A percentile compares a stretch with the other conserved stretches of the same genome.
Evolutionary conservation across 2,329 filamentous ascomycete genomes (phyloP).

Genomic region (Aspergillus chevalieri): DNA sequence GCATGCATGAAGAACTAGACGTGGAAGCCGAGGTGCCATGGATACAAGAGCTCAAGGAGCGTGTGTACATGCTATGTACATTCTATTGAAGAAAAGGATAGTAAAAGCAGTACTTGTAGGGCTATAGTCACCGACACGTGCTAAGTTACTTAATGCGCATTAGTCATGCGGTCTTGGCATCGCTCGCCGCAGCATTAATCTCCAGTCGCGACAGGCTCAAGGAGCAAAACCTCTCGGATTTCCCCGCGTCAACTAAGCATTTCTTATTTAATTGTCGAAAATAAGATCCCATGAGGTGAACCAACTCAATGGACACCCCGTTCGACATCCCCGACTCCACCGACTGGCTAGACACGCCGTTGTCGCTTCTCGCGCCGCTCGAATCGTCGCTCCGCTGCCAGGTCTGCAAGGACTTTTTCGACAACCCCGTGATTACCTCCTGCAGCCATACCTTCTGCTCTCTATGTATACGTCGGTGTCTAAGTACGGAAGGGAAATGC

Average conservation of each 20-base stretch:
- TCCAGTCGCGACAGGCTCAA: neutral
- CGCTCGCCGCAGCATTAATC: slow-evolving; percentile 1
- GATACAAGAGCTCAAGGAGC: slow-evolving; percentile 30
- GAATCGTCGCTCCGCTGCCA: slow-evolving; percentile 88
- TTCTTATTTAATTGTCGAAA: neutral
- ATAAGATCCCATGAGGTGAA: neutral
- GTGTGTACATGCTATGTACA: slow-evolving; percentile 21
- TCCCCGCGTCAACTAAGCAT: neutral
- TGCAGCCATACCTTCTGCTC: slow-evolving; percentile 97
- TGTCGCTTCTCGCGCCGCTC: slow-evolving; percentile 45
- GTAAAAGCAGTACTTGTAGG: neutral
- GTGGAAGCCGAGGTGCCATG: slow-evolving; percentile 25
- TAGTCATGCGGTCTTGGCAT: slow-evolving; percentile 36
- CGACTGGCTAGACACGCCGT: slow-evolving; percentile 45
- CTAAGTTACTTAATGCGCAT: slow-evolving; percentile 41
- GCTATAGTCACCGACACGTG: slow-evolving; percentile 24
- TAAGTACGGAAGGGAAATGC: slow-evolving; percentile 78
- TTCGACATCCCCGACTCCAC: slow-evolving; percentile 41
- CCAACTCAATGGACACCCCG: slow-evolving; percentile 26
- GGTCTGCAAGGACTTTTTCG: slow-evolving; percentile 96
- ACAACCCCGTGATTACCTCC: slow-evolving; percentile 87
- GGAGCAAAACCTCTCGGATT: neutral
- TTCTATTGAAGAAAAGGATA: no score
- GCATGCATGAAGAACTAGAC: slow-evolving; percentile 21
- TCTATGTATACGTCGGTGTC: slow-evolving; percentile 80